These are phyloP conservation scores for Stereum hirsutum DNA, from an alignment of 1,284 basidiomycete species.

Conservation along the genomic window DNA sequence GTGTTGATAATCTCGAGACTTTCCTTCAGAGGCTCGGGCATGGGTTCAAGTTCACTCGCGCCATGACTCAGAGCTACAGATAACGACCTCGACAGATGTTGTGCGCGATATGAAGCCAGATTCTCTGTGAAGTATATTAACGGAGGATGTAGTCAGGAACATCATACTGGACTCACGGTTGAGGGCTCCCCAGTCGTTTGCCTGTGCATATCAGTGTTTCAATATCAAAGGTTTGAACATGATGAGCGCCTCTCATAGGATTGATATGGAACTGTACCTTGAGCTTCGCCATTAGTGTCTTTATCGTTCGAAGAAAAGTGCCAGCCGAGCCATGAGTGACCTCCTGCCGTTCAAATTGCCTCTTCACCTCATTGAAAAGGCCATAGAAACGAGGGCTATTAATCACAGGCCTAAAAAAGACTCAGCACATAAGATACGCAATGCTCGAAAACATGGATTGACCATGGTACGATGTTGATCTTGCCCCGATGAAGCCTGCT, in stretches of 20 bases:
- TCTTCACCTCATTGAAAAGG: slow-evolving; percentile 37
- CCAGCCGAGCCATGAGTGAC: slow-evolving; percentile 41
- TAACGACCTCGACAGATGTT: slow-evolving; percentile 30
- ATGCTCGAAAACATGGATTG: neutral
- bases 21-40: slow-evolving; percentile 42
- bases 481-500: slow-evolving; percentile 45
- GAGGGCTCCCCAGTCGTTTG: slow-evolving; percentile 55
- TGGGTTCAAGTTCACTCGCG: slow-evolving; percentile 32
- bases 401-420: slow-evolving; percentile 37
- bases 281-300: slow-evolving; percentile 58
- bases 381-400: slow-evolving; percentile 49
- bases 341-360: slow-evolving; percentile 34
- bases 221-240: slow-evolving; percentile 1
- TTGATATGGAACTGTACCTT: slow-evolving; percentile 29
- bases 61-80: slow-evolving; percentile 37
- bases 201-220: too few species aligned
- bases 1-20: neutral
- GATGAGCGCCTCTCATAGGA: neutral
- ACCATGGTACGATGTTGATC: slow-evolving; percentile 48
- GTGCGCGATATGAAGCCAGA: slow-evolving; percentile 43
- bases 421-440: neutral
- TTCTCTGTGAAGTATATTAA: slow-evolving; percentile 30
- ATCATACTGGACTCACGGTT: slow-evolving; percentile 32
- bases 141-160: neutral
- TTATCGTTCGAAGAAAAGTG: slow-evolving; percentile 46